Conservation (phyloP, 2,329 filamentous ascomycete genomes). For the Colletotrichum cordylinicola region DNA sequence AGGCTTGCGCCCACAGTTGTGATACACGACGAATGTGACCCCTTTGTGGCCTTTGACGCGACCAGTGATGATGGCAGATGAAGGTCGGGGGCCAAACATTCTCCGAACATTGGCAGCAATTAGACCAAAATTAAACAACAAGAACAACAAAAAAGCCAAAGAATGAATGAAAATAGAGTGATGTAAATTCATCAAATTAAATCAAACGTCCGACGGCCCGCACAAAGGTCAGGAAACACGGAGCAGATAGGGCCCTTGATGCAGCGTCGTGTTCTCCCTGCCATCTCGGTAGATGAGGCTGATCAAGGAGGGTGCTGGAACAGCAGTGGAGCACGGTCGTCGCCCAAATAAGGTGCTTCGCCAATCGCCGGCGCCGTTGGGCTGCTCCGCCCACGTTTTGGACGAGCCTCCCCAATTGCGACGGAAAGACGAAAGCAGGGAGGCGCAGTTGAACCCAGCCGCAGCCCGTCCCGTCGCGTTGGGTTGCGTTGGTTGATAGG, state of each 20-base stretch:
- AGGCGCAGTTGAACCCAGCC: slow-evolving; percentile 13
- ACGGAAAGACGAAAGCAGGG: slow-evolving; percentile 15
- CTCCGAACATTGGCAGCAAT: not conserved
- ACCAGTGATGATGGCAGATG: not conserved
- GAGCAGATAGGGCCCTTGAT: not conserved
- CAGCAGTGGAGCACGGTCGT: slow-evolving; percentile 3
- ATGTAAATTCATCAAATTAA: not conserved
- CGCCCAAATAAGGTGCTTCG: not conserved
- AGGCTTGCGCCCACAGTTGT: not conserved
- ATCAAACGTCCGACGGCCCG: not conserved
- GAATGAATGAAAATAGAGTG: not conserved
- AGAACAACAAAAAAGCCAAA: not conserved
- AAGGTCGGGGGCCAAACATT: not conserved
- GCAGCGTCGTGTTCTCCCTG: slow-evolving; percentile 1
- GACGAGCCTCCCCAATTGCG: slow-evolving; percentile 2
- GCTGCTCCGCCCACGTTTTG: slow-evolving; percentile 13
- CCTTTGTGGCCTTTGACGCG: not conserved
- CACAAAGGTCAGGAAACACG: not conserved
- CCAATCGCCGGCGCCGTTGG: slow-evolving; percentile 15
- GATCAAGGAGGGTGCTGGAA: slow-evolving; percentile 11
- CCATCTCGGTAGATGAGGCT: slow-evolving; percentile 9
- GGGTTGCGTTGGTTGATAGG: not conserved
- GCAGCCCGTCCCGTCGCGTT: slow-evolving; percentile 1
- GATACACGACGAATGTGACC: not conserved
- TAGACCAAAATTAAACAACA: not conserved